Evolutionary conservation across 345 rosid species (phyloP), one percentile per base, ranked within the genome.

Genomic region (Kernera saxatilis): DNA sequence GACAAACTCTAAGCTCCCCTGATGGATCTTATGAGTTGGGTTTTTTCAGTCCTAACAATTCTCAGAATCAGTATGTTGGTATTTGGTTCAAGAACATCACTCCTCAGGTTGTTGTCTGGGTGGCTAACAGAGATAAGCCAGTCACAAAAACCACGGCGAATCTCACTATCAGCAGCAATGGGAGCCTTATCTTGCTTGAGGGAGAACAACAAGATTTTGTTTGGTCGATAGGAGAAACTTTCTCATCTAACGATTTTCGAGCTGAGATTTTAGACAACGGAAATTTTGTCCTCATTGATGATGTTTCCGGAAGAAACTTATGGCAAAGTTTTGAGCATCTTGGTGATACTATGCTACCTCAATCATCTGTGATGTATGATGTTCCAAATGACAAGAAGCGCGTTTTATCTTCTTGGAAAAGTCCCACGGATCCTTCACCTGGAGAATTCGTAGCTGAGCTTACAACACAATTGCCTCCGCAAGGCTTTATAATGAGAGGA

Each of bases 41-140:
- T 0, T 81, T 81, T 73, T 75, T 77, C 51, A 75, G 75, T 52
- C 69, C 77, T 0, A 63, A 66, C 53, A 55, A 41, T 19, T 63
- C 82, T 15, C 64, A 11, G n/a, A 75, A 61, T 32, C 78, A 68
- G 35, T 84, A 81, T 57, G 73, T 81, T 33, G 87, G 87, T 35
- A 64, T 81, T 36, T 84, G 87, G 85, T 81, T 45, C 83, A 77
- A 69, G 77, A 72, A 74, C 45, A 65, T 74, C 45, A 40, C 71
- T 10, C 69, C 66, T 32, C 64, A 27, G 37, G 76, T 67, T 3
- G 72, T 76, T 45, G 78, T 82, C 9, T 82, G 88, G 86, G 80
- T 85, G n/a, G 89, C 84, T 29, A 85, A 85, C 70, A 81, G 82
- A 75, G 76, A 83, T 35, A 57, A 37, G 25, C 81, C 87, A 6